phyloP scores from a whole-genome alignment of 2,329 filamentous ascomycete genomes.

The Aspergillus vadensis region DNA sequence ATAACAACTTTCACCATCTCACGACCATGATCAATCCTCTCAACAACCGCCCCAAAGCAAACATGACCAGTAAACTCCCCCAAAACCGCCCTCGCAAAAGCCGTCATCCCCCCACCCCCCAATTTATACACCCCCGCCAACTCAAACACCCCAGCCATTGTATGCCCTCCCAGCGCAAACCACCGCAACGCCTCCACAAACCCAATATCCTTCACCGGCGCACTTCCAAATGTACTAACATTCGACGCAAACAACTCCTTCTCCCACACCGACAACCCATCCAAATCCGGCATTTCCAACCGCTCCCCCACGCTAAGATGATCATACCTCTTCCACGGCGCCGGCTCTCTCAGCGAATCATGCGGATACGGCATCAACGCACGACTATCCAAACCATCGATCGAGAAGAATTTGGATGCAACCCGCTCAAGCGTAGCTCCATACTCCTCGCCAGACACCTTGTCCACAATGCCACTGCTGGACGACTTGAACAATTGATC shows the following conservation, averaged over 20 bases:
- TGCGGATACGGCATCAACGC: slow-evolving; percentile 42
- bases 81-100: slow-evolving; percentile 18
- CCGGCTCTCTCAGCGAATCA: slow-evolving; percentile 31
- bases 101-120: slow-evolving; percentile 28
- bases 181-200: slow-evolving; percentile 34
- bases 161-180: slow-evolving; percentile 33
- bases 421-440: slow-evolving; percentile 6
- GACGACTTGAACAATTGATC: slow-evolving; percentile 15
- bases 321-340: slow-evolving; percentile 33
- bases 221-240: slow-evolving; percentile 20
- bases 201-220: slow-evolving; percentile 22
- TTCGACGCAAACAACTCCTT: slow-evolving; percentile 27
- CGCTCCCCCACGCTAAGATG: slow-evolving; percentile 32
- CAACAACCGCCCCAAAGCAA: slow-evolving; percentile 7
- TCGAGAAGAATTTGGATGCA: slow-evolving; percentile 32
- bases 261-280: slow-evolving; percentile 14
- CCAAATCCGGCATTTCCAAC: slow-evolving; percentile 27
- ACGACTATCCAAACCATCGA: slow-evolving; percentile 33
- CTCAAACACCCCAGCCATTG: slow-evolving; percentile 24
- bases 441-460: neutral
- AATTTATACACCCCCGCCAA: slow-evolving; percentile 29
- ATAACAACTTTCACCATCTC: neutral
- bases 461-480: neutral
- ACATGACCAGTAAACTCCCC: slow-evolving; percentile 17
- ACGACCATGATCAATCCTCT: neutral